Base-by-base conservation (phyloP, 148 eudicot species). In the Beta vulgaris region DNA sequence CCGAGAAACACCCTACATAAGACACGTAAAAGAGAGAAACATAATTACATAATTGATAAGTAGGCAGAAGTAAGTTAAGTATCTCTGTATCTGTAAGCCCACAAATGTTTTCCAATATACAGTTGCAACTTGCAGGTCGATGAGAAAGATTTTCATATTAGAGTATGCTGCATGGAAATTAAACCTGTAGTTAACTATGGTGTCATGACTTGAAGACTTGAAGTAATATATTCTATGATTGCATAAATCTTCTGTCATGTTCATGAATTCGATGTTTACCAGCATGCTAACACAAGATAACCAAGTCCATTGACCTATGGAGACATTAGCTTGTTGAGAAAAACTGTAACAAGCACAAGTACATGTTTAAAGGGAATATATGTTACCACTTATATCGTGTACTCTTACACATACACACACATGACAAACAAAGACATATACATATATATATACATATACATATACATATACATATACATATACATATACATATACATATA, bases 1-100 rank as follows among this genome's bases (percentile, higher is more conserved):
- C 80, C 82, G 3, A 75, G 57, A 29, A 82, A 34, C 37, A 72
- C 75, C 74, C 85, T 82, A 77, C 66, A 61, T 48, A 5, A 46
- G 26, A 73, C 25, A 26, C 34, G 1, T 29, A 14, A 10, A 44
- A 4, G 35, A 32, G 25, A 14, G 10, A 7, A 32, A 8, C 1
- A n/a, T n/a, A n/a, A n/a, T n/a, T n/a, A n/a, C 6, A 21, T 63
- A 73, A 59, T 1, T 28, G 62, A 25, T 1, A 9, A 9, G 6
- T n/a, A 4, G 62, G 6, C 0, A 26, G 2, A 58, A 26, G 34
- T 13, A 25, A 1, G n/a, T n/a, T n/a, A n/a, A n/a, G n/a, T 10
- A 58, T 14, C 13, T 58, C 9, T 11, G 34, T 28, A 58, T 28
- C 57, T 58, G 32, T 29, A 25, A 13, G 29, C 7, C 3, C 13